Conservation (phyloP, 2,329 filamentous ascomycete species). For the Alternaria panax region DNA sequence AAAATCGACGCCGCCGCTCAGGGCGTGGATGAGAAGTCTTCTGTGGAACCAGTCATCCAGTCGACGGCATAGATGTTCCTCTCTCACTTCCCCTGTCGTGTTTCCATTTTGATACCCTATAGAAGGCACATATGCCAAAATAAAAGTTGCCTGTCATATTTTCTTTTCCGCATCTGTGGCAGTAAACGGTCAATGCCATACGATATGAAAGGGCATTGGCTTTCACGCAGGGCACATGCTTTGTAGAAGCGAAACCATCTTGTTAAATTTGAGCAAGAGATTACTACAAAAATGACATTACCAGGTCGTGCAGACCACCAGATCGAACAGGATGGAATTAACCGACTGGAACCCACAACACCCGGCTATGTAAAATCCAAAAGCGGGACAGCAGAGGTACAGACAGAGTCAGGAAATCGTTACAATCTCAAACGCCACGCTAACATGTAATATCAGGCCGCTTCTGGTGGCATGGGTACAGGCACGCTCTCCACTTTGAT, state of each 20-base stretch:
- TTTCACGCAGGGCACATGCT: background rate
- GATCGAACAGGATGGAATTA: background rate
- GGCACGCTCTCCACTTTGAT: constrained; percentile 37
- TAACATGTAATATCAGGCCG: background rate
- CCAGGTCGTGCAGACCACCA: background rate
- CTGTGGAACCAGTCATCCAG: constrained; percentile 27
- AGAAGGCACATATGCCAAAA: constrained; percentile 27
- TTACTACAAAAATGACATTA: background rate
- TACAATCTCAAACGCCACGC: background rate
- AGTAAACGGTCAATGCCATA: background rate
- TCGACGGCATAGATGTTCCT: constrained; percentile 9
- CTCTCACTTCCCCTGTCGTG: background rate
- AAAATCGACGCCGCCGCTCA: constrained; percentile 45
- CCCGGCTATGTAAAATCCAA: background rate
- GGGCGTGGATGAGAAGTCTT: constrained; percentile 26
- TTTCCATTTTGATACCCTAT: constrained; percentile 36
- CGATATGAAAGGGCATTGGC: background rate
- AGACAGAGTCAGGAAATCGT: background rate
- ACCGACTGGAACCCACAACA: background rate
- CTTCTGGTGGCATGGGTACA: constrained; percentile 22
- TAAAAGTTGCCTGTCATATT: constrained; percentile 14
- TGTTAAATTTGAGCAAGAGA: background rate
- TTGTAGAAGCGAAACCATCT: background rate
- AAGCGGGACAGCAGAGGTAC: background rate
- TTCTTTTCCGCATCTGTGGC: background rate